Conservation (phyloP, 495 filamentous ascomycete species). For the Pseudomonodictys pantanalensis region DNA sequence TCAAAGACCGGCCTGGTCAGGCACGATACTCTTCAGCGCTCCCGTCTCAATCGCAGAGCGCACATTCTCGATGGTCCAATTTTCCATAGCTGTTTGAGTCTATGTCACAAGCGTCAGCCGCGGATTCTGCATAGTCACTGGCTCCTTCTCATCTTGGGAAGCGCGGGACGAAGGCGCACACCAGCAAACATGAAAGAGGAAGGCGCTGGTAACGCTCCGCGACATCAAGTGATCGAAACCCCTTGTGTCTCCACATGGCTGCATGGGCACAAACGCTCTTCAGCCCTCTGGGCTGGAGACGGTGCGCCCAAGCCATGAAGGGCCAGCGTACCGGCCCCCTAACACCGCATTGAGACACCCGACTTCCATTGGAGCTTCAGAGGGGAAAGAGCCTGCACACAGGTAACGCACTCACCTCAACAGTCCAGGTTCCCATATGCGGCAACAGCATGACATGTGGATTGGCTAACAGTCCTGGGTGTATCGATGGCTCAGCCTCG, state of each 20-base stretch:
- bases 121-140: not conserved
- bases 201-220: not conserved
- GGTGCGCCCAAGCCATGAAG: not conserved
- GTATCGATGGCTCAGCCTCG: slow-evolving; percentile 65
- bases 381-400: not conserved
- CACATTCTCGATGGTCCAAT: slow-evolving; percentile 62
- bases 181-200: slow-evolving; percentile 4
- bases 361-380: not conserved
- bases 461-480: slow-evolving; percentile 59
- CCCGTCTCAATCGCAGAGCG: slow-evolving; percentile 53
- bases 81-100: slow-evolving; percentile 65
- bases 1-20: slow-evolving; percentile 55
- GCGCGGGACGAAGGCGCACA: not conserved
- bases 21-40: slow-evolving; percentile 55
- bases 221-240: not conserved
- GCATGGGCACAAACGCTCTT: not conserved
- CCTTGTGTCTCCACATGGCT: not conserved
- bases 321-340: no score
- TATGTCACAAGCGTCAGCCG: slow-evolving; percentile 33
- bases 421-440: slow-evolving; percentile 68
- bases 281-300: not conserved
- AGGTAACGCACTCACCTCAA: slow-evolving; percentile 50
- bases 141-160: slow-evolving; percentile 22
- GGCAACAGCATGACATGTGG: slow-evolving; percentile 61
- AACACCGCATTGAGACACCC: not conserved